Percentiles rank a stretch among this genome's conserved stretches.
Evolutionary conservation across 495 filamentous ascomycete genomes (phyloP).

Genomic region (Hypoxylon rickii): DNA sequence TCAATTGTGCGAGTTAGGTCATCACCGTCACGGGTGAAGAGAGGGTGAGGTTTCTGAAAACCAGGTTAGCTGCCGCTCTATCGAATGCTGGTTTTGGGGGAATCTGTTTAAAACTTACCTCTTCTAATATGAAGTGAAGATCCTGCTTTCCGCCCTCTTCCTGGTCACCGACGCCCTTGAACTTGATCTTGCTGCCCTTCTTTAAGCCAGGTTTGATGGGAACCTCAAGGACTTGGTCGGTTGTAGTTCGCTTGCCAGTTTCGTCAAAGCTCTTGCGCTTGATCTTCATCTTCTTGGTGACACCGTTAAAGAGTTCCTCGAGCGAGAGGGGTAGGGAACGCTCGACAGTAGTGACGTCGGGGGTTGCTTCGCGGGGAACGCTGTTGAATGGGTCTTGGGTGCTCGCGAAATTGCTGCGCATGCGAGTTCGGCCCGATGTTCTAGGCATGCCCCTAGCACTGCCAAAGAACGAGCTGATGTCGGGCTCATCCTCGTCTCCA

Average conservation of each 20-base stretch:
- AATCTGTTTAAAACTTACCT: constrained; percentile 64
- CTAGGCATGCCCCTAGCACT: constrained; percentile 46
- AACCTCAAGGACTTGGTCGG: constrained; percentile 90
- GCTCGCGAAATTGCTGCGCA: constrained; percentile 45
- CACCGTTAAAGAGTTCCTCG: constrained; percentile 84
- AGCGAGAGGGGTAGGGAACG: constrained; percentile 78
- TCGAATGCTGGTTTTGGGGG: neutral
- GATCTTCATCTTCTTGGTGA: constrained; percentile 94
- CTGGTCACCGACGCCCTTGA: constrained; percentile 92
- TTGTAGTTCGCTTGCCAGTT: constrained; percentile 78
- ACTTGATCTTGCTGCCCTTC: constrained; percentile 96
- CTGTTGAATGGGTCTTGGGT: constrained; percentile 47
- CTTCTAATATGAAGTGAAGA: constrained; percentile 88
- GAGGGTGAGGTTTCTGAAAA: constrained; percentile 76
- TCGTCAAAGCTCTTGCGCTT: constrained; percentile 93
- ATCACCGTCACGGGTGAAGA: constrained; percentile 84
- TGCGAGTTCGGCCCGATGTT: constrained; percentile 43
- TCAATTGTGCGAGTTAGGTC: constrained; percentile 78
- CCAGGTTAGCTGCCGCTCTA: constrained; percentile 14
- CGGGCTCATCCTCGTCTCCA: constrained; percentile 40
- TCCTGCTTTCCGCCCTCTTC: constrained; percentile 98
- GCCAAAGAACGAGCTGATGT: constrained; percentile 36
- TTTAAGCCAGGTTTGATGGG: constrained; percentile 94
- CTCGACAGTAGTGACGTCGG: constrained; percentile 90
- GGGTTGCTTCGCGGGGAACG: constrained; percentile 59